Evolutionary conservation across 2,329 filamentous ascomycete species (phyloP).

Genomic region (Hypoxylon sp.): DNA sequence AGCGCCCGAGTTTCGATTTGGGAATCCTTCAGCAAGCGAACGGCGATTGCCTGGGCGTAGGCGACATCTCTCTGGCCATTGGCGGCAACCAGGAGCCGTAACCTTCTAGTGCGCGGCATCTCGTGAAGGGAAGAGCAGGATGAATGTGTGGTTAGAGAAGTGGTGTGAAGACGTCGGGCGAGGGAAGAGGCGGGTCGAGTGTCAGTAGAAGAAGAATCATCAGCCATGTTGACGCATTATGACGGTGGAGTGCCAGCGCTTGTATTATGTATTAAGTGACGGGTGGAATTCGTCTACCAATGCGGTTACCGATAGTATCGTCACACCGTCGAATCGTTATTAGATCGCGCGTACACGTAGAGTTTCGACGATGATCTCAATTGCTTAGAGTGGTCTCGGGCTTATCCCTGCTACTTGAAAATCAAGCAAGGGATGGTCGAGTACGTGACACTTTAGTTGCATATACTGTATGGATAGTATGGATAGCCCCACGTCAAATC

Average conservation of each 20-base stretch:
- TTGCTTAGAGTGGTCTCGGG: constrained; percentile 8
- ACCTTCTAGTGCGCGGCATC: constrained; percentile 61
- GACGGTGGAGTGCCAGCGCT: constrained; percentile 32
- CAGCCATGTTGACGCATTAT: constrained; percentile 47
- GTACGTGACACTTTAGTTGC: constrained; percentile 5
- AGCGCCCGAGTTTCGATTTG: constrained; percentile 74
- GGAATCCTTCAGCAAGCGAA: constrained; percentile 75
- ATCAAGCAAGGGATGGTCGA: constrained; percentile 29
- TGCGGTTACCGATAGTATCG: constrained; percentile 31
- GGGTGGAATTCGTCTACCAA: constrained; percentile 34
- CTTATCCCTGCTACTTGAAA: constrained; percentile 30
- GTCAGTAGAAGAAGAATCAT: constrained; percentile 39
- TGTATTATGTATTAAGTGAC: constrained; percentile 6
- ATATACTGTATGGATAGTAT: constrained; percentile 6
- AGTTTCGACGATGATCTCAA: constrained; percentile 37
- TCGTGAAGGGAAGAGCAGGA: constrained; percentile 57
- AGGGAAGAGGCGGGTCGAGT: constrained; percentile 19
- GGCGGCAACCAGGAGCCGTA: constrained; percentile 75
- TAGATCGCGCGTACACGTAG: constrained; percentile 25
- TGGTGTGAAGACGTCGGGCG: constrained; percentile 28
- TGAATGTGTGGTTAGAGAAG: constrained; percentile 46
- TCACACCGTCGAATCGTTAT: constrained; percentile 17
- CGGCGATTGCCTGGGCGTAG: constrained; percentile 75
- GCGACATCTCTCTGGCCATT: constrained; percentile 76
- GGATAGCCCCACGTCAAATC: constrained; percentile 27